Percentiles rank a stretch among this genome's conserved stretches.
These are phyloP conservation scores for Backusella westeae DNA, from an alignment of 192 early-diverging fungal genomes.

Conservation along the genomic window DNA sequence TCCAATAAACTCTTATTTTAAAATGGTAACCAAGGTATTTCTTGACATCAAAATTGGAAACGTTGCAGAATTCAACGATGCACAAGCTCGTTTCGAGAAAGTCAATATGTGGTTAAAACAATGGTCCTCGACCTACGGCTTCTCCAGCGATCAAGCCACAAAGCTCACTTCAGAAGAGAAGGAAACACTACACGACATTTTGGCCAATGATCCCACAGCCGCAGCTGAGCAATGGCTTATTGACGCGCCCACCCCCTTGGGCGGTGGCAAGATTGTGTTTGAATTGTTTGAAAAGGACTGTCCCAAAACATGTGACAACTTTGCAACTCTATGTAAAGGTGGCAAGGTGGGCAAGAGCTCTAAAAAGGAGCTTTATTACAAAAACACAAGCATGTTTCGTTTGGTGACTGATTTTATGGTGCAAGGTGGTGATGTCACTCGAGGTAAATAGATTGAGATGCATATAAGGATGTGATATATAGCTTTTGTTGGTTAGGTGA, in stretches of 20 bases:
- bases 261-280: slow-evolving; percentile 30
- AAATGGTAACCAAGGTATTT: slow-evolving; percentile 16
- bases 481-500: slow-evolving; percentile 13
- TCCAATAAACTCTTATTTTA: background rate
- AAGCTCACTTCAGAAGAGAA: slow-evolving; percentile 14
- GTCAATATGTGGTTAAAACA: slow-evolving; percentile 21
- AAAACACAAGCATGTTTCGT: slow-evolving; percentile 31
- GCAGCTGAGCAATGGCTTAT: slow-evolving; percentile 7
- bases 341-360: slow-evolving; percentile 33
- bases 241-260: slow-evolving; percentile 17
- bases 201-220: slow-evolving; percentile 26
- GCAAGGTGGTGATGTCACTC: slow-evolving; percentile 45
- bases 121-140: slow-evolving; percentile 27
- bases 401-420: slow-evolving; percentile 35
- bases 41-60: slow-evolving; percentile 36
- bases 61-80: background rate
- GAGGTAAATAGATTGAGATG: slow-evolving; percentile 10
- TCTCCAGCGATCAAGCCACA: background rate
- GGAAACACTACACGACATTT: slow-evolving; percentile 33
- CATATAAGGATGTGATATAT: no score
- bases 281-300: slow-evolving; percentile 24
- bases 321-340: slow-evolving; percentile 31
- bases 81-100: background rate
- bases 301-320: slow-evolving; percentile 43
- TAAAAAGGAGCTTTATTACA: slow-evolving; percentile 37